Evolutionary conservation across 169 alveolate species (phyloP).

Genomic region (Blepharisma undulans): DNA sequence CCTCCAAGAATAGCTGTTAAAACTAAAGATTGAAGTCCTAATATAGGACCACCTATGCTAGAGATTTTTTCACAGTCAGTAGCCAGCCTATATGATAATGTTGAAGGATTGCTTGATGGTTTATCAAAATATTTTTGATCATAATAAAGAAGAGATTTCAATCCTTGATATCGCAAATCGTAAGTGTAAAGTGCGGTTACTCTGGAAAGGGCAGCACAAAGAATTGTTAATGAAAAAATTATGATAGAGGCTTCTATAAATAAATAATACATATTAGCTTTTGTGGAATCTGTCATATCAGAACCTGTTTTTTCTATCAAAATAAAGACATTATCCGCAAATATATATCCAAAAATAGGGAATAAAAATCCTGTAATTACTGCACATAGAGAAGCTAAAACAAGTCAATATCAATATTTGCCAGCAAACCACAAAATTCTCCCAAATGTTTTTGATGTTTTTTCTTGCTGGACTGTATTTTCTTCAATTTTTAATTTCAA

Average conservation of each 20-base stretch:
- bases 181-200: slow-evolving; percentile 21
- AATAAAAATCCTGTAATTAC: neutral
- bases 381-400: slow-evolving; percentile 1
- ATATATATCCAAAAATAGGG: slow-evolving; percentile 12
- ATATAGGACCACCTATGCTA: slow-evolving; percentile 28
- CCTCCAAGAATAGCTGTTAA: neutral
- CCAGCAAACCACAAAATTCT: neutral
- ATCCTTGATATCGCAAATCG: slow-evolving; percentile 9
- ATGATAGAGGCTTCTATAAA: neutral
- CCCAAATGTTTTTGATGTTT: neutral
- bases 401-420: neutral
- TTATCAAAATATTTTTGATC: slow-evolving; percentile 11
- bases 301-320: neutral
- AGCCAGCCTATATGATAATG: neutral
- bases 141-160: neutral
- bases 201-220: slow-evolving; percentile 18
- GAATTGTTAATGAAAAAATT: slow-evolving; percentile 22
- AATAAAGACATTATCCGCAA: neutral
- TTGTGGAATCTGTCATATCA: neutral
- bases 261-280: neutral
- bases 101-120: neutral
- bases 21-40: neutral
- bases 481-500: neutral
- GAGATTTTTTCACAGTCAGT: slow-evolving; percentile 25
- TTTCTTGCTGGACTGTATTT: neutral